A percentile compares a stretch with the other conserved stretches of the same genome.
These are phyloP conservation scores for Platanthera guangdongensis DNA, from an alignment of 106 monocot genomes.

Conservation along the genomic window DNA sequence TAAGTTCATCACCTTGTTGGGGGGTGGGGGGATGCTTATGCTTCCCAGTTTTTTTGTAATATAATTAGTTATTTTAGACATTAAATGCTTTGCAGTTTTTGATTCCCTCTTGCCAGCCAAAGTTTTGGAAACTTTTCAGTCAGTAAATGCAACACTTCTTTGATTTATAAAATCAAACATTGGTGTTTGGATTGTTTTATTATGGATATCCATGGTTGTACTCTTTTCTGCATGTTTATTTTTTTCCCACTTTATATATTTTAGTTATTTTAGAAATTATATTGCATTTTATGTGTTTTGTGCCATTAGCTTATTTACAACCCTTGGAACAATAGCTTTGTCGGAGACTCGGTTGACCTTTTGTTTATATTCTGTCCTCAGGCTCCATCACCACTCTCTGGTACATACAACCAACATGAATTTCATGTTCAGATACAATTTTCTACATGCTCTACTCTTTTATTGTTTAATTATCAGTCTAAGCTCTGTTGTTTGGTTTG, in stretches of 20 bases:
- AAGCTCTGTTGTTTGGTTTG: neutral
- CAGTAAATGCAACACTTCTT: neutral
- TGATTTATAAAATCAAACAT: too few relatives aligned
- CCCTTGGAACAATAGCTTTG: too few relatives aligned
- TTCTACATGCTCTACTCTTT: neutral
- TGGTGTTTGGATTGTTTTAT: neutral
- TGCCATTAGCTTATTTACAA: too few relatives aligned
- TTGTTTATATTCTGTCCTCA: too few relatives aligned
- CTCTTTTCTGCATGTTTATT: neutral
- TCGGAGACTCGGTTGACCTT: too few relatives aligned
- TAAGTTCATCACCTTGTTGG: neutral
- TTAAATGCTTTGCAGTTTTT: neutral
- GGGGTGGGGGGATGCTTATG: neutral
- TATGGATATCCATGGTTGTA: neutral
- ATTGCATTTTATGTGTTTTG: too few relatives aligned
- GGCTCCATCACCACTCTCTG: too few relatives aligned
- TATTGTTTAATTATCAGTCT: neutral
- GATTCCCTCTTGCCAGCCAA: neutral
- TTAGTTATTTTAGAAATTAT: too few relatives aligned
- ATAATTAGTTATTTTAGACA: neutral
- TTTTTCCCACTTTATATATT: too few relatives aligned
- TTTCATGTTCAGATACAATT: too few relatives aligned
- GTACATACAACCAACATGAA: too few relatives aligned
- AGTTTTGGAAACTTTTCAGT: neutral
- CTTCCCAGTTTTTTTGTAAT: neutral